A percentile compares a stretch with the other conserved stretches of the same genome.
Evolutionary conservation across 2,329 filamentous ascomycete genomes (phyloP).

Genomic region (Aspergillus puulaauensis): DNA sequence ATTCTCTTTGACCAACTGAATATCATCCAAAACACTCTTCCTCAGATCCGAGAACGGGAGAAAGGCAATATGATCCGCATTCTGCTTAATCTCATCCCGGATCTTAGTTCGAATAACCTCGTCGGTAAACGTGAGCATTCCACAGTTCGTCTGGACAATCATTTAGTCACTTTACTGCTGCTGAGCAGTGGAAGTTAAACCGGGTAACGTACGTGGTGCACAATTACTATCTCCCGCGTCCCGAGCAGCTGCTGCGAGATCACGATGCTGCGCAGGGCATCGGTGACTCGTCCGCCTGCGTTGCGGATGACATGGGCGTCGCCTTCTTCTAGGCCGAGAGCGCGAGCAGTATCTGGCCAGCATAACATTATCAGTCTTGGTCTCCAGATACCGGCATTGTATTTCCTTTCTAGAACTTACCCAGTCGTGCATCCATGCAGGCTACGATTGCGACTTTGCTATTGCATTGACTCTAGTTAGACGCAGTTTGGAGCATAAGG

Average conservation of each 20-base stretch:
- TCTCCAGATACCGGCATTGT: background rate
- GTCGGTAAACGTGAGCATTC: conserved; percentile 68
- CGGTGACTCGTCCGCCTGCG: conserved; percentile 65
- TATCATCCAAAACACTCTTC: conserved; percentile 64
- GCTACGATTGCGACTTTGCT: conserved; percentile 54
- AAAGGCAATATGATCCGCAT: conserved; percentile 57
- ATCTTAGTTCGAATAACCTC: conserved; percentile 62
- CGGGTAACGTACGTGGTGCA: conserved; percentile 42
- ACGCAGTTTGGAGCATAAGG: conserved; percentile 16
- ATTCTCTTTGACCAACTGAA: conserved; percentile 59
- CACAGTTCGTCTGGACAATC: conserved; percentile 57
- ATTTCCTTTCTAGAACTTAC: conserved; percentile 11
- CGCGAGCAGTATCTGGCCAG: conserved; percentile 59
- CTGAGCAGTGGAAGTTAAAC: background rate
- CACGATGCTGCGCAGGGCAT: conserved; percentile 71
- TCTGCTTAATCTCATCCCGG: conserved; percentile 50
- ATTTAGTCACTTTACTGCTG: background rate
- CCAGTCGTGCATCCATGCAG: conserved; percentile 74
- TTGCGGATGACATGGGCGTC: conserved; percentile 80
- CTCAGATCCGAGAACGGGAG: conserved; percentile 65
- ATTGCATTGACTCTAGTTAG: background rate
- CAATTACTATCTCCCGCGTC: conserved; percentile 53
- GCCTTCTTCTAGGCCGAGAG: conserved; percentile 70
- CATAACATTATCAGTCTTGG: background rate
- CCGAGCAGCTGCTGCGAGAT: conserved; percentile 79